Conservation (phyloP, 2,329 filamentous ascomycete species). For the Phaeosphaeria sp. region DNA sequence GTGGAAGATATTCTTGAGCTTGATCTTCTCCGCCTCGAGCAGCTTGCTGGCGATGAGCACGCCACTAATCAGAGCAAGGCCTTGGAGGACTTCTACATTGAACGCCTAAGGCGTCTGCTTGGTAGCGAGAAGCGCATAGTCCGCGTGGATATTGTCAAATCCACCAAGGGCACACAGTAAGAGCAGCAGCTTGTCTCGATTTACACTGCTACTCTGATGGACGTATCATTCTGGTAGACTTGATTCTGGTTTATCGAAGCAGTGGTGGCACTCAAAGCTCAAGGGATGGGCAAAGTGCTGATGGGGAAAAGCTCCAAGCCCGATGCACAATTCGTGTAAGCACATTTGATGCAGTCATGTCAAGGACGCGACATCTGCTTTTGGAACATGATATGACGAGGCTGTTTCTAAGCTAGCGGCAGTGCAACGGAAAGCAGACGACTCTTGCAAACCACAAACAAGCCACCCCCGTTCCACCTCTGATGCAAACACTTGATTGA, state of each 20-base stretch:
- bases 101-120: constrained; percentile 31
- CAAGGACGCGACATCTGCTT: neutral
- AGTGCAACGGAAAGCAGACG: neutral
- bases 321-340: neutral
- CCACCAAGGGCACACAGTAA: neutral
- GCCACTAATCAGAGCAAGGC: constrained; percentile 20
- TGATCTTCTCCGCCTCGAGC: constrained; percentile 32
- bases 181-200: neutral
- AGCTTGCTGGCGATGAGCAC: constrained; percentile 41
- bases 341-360: neutral
- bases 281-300: neutral
- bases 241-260: neutral
- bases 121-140: constrained; percentile 16
- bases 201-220: neutral
- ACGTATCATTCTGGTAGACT: neutral
- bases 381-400: neutral
- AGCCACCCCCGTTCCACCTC: neutral
- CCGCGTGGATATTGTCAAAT: constrained; percentile 24
- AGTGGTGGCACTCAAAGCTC: neutral
- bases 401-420: neutral
- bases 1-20: constrained; percentile 33
- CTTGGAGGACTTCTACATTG: constrained; percentile 33
- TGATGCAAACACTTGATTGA: neutral
- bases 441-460: neutral
- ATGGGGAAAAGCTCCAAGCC: neutral